Evolutionary conservation across 345 rosid species (phyloP), one percentile per base, ranked within the genome.

Genomic region (Heritiera fomes): DNA sequence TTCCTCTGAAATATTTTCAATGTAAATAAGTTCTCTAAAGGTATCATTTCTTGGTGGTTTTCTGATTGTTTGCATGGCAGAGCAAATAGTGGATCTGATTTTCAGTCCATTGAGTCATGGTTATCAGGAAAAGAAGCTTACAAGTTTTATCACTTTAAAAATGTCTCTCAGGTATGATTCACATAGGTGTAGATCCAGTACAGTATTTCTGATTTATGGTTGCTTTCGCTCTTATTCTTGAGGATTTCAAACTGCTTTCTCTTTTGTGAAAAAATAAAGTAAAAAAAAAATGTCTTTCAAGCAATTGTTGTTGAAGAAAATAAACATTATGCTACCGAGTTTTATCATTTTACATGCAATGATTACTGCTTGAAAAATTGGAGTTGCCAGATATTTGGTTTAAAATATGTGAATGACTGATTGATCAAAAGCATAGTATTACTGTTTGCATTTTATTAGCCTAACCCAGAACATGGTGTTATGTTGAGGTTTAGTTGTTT

Each of bases 61-160:
- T 76, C 55, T 71, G 75, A 56, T 79, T 67, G 67, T 72, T 45
- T 58, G 7, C 77, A 23, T 87, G 72, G 60, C 89, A 92, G 98
- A 72, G 82, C 80, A 78, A 88, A 82, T 71, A 77, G 63, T 69
- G 90, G 85, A 79, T 81, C 84, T 77, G 84, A 84, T 78, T 68
- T 83, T 69, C 78, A 78, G 73, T 80, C 77, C 17, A 38, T 76
- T 66, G 90, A 88, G 78, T 79, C 87, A 64, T 81, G 78, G 63
- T 75, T 88, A 72, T 75, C 75, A 14, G 84, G 77, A 75, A 86
- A 62, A 79, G 91, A 86, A 73, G 84, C 88, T 32, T 80, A 86
- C 77, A 88, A 77, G 34, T 96, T 91, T 87, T 96, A 92, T 81
- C 99, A 94, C 81, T 83, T 91, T 73, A 88, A 76, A 88, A 89